phyloP scores from a whole-genome alignment of 306 rosid species.

The Hippophae gyantsensis region DNA sequence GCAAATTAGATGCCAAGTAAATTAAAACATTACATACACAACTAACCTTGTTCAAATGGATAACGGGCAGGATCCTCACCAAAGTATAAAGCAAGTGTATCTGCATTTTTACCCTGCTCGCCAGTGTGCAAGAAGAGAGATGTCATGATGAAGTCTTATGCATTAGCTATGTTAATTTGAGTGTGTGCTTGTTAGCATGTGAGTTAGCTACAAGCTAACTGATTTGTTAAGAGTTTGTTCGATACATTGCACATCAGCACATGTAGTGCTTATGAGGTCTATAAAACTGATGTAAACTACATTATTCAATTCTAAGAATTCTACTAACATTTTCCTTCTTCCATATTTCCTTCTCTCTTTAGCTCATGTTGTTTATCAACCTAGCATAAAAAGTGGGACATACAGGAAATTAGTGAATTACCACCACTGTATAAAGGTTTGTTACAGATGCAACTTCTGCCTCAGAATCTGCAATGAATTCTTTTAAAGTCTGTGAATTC shows the following conservation, averaged over 20 bases:
- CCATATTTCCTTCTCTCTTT: too few relatives aligned
- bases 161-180: background rate
- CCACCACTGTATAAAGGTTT: slow-evolving; percentile 70
- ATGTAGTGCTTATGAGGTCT: too few relatives aligned
- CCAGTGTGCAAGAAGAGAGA: slow-evolving; percentile 14
- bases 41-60: slow-evolving; percentile 93
- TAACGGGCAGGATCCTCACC: slow-evolving; percentile 89
- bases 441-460: slow-evolving; percentile 70
- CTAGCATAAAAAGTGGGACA: slow-evolving; percentile 7
- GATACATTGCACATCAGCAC: too few relatives aligned
- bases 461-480: slow-evolving; percentile 60
- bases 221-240: too few relatives aligned
- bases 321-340: too few relatives aligned
- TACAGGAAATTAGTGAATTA: slow-evolving; percentile 32
- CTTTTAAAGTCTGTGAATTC: slow-evolving; percentile 57
- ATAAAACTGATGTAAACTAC: too few relatives aligned
- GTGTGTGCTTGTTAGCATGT: too few relatives aligned
- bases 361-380: too few relatives aligned
- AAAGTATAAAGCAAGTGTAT: slow-evolving; percentile 81
- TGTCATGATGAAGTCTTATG: slow-evolving; percentile 15
- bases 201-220: too few relatives aligned
- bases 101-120: slow-evolving; percentile 93
- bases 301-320: too few relatives aligned
- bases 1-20: too few relatives aligned
- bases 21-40: background rate